Evolutionary conservation across 108 stramenopile species (phyloP), one percentile per base, ranked within the genome.

Genomic region (Fragilaria crotonensis): DNA sequence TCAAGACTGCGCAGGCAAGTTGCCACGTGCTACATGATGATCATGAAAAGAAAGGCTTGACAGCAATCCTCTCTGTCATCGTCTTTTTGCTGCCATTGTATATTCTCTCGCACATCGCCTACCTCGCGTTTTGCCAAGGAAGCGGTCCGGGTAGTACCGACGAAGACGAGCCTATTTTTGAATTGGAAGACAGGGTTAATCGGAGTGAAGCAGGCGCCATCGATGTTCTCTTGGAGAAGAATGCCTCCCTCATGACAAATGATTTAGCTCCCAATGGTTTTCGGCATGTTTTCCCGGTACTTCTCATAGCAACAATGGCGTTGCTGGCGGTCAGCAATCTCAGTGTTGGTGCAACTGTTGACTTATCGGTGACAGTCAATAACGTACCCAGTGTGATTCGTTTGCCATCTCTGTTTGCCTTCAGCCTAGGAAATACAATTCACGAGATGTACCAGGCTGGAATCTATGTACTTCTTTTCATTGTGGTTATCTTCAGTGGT

Each of bases 401-500:
- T 27, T 25, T 82, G 14, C 73, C 85, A 3, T 70, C 74, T 23
- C 59, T 94, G 44, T 90, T 88, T 55, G 57, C 58, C 20, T 94
- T 94, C 61, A 79, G 80, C 28, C 68, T 97, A 2, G 79, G 67
- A 3, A 82, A 88, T 7, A 92, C 94, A 23, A 62, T 92, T n/a
- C 33, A 54, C 9, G 93, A 95, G 50, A 81, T 97, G 83, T 77
- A 63, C 49, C 32, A 74, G 19, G 96, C 96, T 0, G 77, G 82
- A 31, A 91, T 97, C 4, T 97, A 94, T 61, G 64, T 87, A 19
- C 59, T 97, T 33, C 71, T 94, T 44, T 53, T 89, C 18, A 60
- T 95, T 57, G 89, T 97, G 14, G 62, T 87, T 21, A 74, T 82
- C 20, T 95, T 89, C 60, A 87, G 84, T 58, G 96, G 96, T 0